Conservation (phyloP, 202 grass and related monocot genomes). For the Dendrocalamus latiflorus region DNA sequence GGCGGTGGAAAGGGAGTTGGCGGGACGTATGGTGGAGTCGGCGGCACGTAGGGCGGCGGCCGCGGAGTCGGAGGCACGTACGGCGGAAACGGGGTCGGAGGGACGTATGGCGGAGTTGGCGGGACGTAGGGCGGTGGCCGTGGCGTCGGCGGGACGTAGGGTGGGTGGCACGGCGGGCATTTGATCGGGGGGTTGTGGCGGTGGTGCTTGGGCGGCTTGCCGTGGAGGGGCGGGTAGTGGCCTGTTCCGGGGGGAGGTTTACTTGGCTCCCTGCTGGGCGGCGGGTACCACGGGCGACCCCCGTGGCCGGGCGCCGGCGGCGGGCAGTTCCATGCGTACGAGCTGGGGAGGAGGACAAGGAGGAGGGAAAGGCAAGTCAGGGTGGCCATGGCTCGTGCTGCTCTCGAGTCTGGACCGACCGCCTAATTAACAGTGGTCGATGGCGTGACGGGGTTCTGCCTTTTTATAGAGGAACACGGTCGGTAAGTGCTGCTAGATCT, state of each 20-base stretch:
- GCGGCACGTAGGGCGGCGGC: not conserved
- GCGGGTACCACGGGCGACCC: slow-evolving; percentile 20
- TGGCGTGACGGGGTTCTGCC: not conserved
- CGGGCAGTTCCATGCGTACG: slow-evolving; percentile 8
- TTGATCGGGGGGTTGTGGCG: not conserved
- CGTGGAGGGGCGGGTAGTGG: slow-evolving; percentile 2
- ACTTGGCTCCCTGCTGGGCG: not conserved
- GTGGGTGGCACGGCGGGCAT: slow-evolving; percentile 7
- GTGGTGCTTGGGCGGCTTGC: slow-evolving; percentile 29
- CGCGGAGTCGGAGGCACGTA: not conserved
- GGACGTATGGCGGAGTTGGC: not conserved
- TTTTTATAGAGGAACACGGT: slow-evolving; percentile 3
- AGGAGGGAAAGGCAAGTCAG: not conserved
- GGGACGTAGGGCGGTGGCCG: not conserved
- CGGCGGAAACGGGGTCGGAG: too few relatives aligned
- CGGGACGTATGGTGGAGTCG: not conserved
- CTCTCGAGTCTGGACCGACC: too few relatives aligned
- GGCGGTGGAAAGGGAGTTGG: not conserved
- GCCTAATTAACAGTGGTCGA: not conserved
- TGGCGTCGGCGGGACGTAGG: not conserved
- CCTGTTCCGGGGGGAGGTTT: not conserved
- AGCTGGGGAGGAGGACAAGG: not conserved
- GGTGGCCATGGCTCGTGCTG: not conserved
- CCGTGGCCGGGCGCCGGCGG: not conserved
- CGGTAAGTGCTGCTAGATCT: too few relatives aligned